Base-by-base conservation (phyloP, 2,329 filamentous ascomycete genomes). In the Zymoseptoria tritici region DNA sequence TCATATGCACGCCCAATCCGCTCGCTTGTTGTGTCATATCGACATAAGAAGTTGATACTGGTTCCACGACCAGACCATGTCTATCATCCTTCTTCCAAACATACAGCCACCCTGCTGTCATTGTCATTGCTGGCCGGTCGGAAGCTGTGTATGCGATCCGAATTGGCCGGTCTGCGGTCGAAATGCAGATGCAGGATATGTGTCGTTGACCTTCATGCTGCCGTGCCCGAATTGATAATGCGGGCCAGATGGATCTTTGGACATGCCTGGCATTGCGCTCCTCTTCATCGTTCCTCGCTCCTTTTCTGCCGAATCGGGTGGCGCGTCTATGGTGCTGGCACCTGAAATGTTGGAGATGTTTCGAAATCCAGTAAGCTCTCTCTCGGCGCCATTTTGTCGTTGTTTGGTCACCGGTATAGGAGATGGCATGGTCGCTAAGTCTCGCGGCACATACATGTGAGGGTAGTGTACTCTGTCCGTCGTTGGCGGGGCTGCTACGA, bases 271-370 rank as follows among this genome's bases (percentile, higher is more conserved):
- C 4, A 63, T 58, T 9, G 58, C 57, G 20, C 60, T 59, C 52
- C 58, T 53, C 9, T 29, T 53, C 29, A 42, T 58, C 20, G 49
- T 22, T 49, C 62, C 60, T 56, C 59, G 54, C 16, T 63, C 58
- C 56, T 64, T 67, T 52, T 68, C 66, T 11, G 62, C 62, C 9
- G 65, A 67, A n/a, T 63, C 64, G 9, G 65, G 65, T 2, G 64
- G 64, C 20, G 70, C 70, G 50, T 72, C 70, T 51, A 73, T 71
- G 2, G 71, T 73, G 60, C 69, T 73, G 1, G 74, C 76, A 21
- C 74, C 76, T 5, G 74, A 72, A 6, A 67, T 70, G 60, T 77
- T 71, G 1, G 67, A 71, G 36, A 72, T 74, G 56, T 68, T 65
- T 11, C 76, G 73, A 54, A 75, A 76, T 1, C 64, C 67, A 52